Evolutionary conservation across 345 rosid species (phyloP), one percentile per base, ranked within the genome.

Genomic region (Murraya paniculata): DNA sequence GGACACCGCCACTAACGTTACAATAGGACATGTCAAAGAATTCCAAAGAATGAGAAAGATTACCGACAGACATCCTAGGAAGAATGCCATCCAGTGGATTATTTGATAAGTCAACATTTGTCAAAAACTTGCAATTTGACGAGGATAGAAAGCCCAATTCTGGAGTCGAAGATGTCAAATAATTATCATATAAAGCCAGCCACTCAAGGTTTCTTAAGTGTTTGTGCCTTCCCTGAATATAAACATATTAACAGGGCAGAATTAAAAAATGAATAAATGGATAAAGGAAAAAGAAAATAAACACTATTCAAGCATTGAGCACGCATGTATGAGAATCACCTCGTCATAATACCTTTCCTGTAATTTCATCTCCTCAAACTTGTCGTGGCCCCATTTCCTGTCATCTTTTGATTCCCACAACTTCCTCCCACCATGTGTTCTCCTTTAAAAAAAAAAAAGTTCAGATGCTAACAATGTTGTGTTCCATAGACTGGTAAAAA

Each of bases 321-420:
- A 71, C 5, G 55, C 45, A 60, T 35, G 56, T 30, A 69, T 66
- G 79, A 77, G 24, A 18, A 62, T 77, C 73, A 91, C 90, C 89
- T 87, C 94, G n/a, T 90, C 88, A 78, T 85, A 73, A 68, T 82
- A 92, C 68, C 89, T 89, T 75, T 91, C 90, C 55, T 86, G 96
- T 59, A 82, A 81, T 30, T 85, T 87, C 88, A 95, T 72, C 91
- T 93, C 97, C 82, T 91, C 98, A 82, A 86, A 95, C 82, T 93
- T 95, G 86, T 95, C 99, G 78, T 95, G 99, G 62, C 99, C 99
- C 99, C 98, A 95, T 81, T 91, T 95, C 81, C 90, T 86, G 59
- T 90, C 91, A 84, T 95, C 98, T 86, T 82, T 91, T 79, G 98
- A 93, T 75, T 92, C 97, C 99, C 98, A 95, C 82, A 93, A 86